Evolutionary conservation across 2,329 filamentous ascomycete genomes (phyloP), one percentile per base, ranked within the genome.

Genomic region (Malbranchea zuffiana): DNA sequence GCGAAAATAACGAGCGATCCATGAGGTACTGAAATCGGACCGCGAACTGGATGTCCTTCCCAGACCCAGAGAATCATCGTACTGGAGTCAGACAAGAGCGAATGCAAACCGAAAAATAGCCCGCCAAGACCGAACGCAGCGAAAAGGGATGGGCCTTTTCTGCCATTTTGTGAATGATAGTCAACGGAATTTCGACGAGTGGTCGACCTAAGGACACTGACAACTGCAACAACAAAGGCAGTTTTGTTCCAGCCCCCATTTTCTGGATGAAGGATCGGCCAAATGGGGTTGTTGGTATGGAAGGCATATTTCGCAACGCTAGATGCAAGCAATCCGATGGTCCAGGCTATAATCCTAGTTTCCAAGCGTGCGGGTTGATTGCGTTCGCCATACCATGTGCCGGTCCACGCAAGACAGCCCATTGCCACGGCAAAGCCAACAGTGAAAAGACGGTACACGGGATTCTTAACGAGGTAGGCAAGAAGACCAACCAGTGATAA

Each of bases 11-110:
- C 95, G 56, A 80, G 75, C 50, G 83, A 85, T 37, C 87, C 90
- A 52, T 96, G 86, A n/a, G 86, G 85, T 32, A 80, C 85, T 43
- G 86, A 76, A 33, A 90, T 75, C 2, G 90, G 90, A 5, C 90
- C 90, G 33, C 82, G 77, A 26, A 96, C 75, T 10, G 90, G 90
- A 51, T 82, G 98, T 5, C 90, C 90, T 50, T 95, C 86, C 90
- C 90, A 98, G 2, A 85, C 85, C 90, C 90, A 98, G 11, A 87
- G 71, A 40, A 96, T 95, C 86, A 98, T 96, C 37, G 90, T 98
- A 65, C 90, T 96, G 0, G 87, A 93, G 56, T 98, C 90, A 0
- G 90, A 95, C 7, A 98, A 72, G 6, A 98, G 68, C 1, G 87
- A 95, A 56, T 96, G 90, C 53, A 96, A 70, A 4, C 74, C 83